A percentile compares a stretch with the other conserved stretches of the same genome.
These are phyloP conservation scores for Neurospora sp. DNA, from an alignment of 495 filamentous ascomycete species.

Conservation along the genomic window DNA sequence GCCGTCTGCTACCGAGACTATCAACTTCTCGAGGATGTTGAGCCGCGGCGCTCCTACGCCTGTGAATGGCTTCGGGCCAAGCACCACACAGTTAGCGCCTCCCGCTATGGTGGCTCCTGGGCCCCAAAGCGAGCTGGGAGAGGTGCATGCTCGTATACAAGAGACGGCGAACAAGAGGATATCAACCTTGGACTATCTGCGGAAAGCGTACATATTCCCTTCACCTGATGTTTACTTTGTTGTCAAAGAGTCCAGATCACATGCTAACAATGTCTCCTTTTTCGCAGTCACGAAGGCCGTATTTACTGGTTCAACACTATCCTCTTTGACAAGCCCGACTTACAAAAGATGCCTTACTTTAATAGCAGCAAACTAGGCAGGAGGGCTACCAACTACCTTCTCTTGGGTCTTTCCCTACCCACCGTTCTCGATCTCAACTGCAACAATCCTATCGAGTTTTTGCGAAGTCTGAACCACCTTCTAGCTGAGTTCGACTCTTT, in stretches of 20 bases:
- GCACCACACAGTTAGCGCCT: slow-evolving; percentile 20
- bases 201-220: slow-evolving; percentile 57
- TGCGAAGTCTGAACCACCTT: slow-evolving; percentile 76
- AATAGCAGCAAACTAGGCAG: slow-evolving; percentile 71
- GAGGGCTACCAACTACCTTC: slow-evolving; percentile 81
- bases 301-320: slow-evolving; percentile 98
- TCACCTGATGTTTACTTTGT: slow-evolving; percentile 1
- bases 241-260: neutral
- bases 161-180: slow-evolving; percentile 87
- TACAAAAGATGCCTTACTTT: slow-evolving; percentile 75
- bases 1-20: slow-evolving; percentile 20
- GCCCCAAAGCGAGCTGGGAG: slow-evolving; percentile 27
- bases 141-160: slow-evolving; percentile 70
- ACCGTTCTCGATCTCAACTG: slow-evolving; percentile 78
- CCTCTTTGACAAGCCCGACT: slow-evolving; percentile 74
- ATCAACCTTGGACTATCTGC: slow-evolving; percentile 87
- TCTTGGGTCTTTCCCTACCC: slow-evolving; percentile 85
- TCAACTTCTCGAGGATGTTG: slow-evolving; percentile 34
- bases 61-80: slow-evolving; percentile 12
- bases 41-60: slow-evolving; percentile 24
- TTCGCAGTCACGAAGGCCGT: slow-evolving; percentile 70
- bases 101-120: slow-evolving; percentile 21
- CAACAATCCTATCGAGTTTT: slow-evolving; percentile 66
- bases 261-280: slow-evolving; percentile 11
- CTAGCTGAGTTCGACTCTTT: slow-evolving; percentile 88